Base-by-base conservation (phyloP, 78 protist genomes). In the Speleostelium caveatum region DNA sequence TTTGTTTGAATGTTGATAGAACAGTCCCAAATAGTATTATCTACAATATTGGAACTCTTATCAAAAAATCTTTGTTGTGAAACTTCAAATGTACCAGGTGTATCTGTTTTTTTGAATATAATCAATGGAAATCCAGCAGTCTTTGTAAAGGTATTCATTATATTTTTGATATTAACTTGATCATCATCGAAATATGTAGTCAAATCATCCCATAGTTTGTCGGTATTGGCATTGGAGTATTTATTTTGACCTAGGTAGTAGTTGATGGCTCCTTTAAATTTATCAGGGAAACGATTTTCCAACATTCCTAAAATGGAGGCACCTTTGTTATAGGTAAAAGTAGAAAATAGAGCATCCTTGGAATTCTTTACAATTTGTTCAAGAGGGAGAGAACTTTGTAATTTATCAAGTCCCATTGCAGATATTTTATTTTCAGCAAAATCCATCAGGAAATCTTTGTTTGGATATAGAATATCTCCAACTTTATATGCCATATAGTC, bases 281-380 rank as follows among this genome's bases (percentile, higher is more conserved):
- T 36, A n/a, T 87, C 95, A 39, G 97, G 97, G 12, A 94, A n/a
- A 55, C 58, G 86, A n/a, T 35, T 22, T 19, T 62, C 95, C 7
- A 94, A 65, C 97, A 96, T 95, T 59, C 95, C 88, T 36, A 97
- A 86, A 17, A 94, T 53, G 21, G 89, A 75, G 0, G 93, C 75
- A 56, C 95, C 95, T 74, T 94, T 94, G 58, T 67, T 21, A 74
- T 93, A 97, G 10, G 94, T 73, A 61, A 96, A 96, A 42, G 93
- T 95, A 65, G 95, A 98, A 59, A 97, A 97, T 73, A 96, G n/a
- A n/a, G n/a, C n/a, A n/a, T 96, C 39, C 95, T 97, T 71, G 94
- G 69, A 65, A 85, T 73, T 63, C 69, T 58, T 12, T 36, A 71
- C 0, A 72, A 32, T 38, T n/a, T n/a, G n/a, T 51, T 96, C 97